phyloP scores from a whole-genome alignment of 148 eudicot genomes.

The Tetragonia tetragonoides region DNA sequence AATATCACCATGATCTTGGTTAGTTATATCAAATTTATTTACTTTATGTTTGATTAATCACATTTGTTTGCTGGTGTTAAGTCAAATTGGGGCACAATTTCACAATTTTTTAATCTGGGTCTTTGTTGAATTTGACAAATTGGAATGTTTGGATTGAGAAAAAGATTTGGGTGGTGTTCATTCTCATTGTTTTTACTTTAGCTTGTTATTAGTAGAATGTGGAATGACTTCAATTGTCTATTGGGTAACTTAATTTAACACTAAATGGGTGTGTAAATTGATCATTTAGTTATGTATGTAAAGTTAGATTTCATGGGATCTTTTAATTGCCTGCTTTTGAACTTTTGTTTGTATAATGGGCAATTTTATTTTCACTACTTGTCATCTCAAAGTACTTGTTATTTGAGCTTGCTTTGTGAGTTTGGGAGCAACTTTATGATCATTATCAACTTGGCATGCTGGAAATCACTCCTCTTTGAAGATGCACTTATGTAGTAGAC shows the following conservation, averaged over 20 bases:
- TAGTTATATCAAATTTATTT: conserved; percentile 22
- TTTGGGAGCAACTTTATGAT: conserved; percentile 13
- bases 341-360: not conserved
- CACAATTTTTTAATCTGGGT: conserved; percentile 12
- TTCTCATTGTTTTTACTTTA: not conserved
- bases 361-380: not conserved
- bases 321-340: not conserved
- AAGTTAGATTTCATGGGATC: not conserved
- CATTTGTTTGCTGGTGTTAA: not conserved
- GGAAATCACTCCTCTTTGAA: not conserved
- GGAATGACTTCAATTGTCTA: not conserved
- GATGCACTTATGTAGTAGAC: conserved; percentile 9
- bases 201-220: not conserved
- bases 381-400: not conserved
- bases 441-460: not conserved
- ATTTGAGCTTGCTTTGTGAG: conserved; percentile 2
- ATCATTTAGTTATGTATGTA: not conserved
- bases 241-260: too few species aligned
- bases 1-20: conserved; percentile 97
- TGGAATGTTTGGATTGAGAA: not conserved
- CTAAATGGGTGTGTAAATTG: not conserved
- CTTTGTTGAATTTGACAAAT: conserved; percentile 6
- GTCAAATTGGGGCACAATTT: not conserved
- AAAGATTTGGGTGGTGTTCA: not conserved
- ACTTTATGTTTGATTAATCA: not conserved